Evolutionary conservation across 1,284 basidiomycete species (phyloP).

Genomic region (Thelephora terrestris): DNA sequence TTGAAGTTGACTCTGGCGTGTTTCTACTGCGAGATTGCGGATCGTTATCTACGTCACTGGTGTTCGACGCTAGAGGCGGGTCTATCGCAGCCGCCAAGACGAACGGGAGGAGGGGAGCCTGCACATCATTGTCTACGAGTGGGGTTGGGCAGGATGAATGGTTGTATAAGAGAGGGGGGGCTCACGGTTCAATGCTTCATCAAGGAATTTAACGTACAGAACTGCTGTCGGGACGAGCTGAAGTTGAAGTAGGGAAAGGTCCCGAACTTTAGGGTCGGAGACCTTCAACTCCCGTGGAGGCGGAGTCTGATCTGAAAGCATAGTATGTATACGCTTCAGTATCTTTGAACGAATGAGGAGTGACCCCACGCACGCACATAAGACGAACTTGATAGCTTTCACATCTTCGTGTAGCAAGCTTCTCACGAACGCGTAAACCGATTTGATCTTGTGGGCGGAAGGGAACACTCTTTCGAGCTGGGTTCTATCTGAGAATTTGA

Average conservation of each 20-base stretch:
- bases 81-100: slow-evolving; percentile 50
- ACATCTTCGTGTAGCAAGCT: slow-evolving; percentile 61
- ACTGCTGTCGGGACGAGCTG: slow-evolving; percentile 75
- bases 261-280: slow-evolving; percentile 59
- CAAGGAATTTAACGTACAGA: slow-evolving; percentile 65
- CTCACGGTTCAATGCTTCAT: slow-evolving; percentile 62
- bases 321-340: not conserved
- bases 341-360: not conserved
- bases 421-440: slow-evolving; percentile 78
- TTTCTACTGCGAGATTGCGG: not conserved
- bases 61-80: slow-evolving; percentile 42
- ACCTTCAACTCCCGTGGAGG: slow-evolving; percentile 76
- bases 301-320: slow-evolving; percentile 67
- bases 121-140: slow-evolving; percentile 23
- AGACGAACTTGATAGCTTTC: slow-evolving; percentile 66
- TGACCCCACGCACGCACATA: slow-evolving; percentile 46
- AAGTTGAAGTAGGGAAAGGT: slow-evolving; percentile 58
- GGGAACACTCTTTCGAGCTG: slow-evolving; percentile 74
- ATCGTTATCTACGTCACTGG: slow-evolving; percentile 14
- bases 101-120: slow-evolving; percentile 55
- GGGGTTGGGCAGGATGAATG: not conserved
- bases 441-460: slow-evolving; percentile 66
- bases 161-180: slow-evolving; percentile 2
- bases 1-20: not conserved
- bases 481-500: slow-evolving; percentile 73